A percentile compares a stretch with the other conserved stretches of the same genome.
phyloP scores from a whole-genome alignment of 768 basidiomycete genomes.

The Termitomyces sp. region DNA sequence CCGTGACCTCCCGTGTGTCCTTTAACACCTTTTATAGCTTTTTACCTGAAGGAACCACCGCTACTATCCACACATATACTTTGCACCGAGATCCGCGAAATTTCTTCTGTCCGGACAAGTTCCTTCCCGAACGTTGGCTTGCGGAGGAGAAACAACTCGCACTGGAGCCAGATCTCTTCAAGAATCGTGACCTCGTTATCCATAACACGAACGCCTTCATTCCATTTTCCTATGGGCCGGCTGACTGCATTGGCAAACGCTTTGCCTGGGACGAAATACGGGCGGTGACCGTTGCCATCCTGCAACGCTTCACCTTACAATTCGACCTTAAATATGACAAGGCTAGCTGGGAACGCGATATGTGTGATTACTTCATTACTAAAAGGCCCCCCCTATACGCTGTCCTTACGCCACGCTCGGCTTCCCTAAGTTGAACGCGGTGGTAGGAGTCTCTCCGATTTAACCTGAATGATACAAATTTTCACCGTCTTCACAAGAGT shows the following conservation, averaged over 20 bases:
- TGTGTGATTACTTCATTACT: constrained; percentile 26
- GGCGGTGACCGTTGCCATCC: constrained; percentile 21
- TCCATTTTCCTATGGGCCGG: constrained; percentile 42
- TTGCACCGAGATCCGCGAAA: constrained; percentile 35
- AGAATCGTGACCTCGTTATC: constrained; percentile 10
- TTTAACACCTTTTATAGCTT: constrained; percentile 19
- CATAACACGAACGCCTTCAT: constrained; percentile 27
- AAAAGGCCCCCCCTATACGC: not conserved
- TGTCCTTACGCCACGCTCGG: not conserved
- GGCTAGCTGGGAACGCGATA: constrained; percentile 22
- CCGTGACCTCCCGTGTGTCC: too few species aligned
- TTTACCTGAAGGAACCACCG: constrained; percentile 36
- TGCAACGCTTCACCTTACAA: constrained; percentile 27
- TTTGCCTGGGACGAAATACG: constrained; percentile 33
- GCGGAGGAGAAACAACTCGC: constrained; percentile 13
- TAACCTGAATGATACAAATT: too few species aligned
- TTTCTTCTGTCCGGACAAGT: constrained; percentile 32
- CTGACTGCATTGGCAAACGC: constrained; percentile 46
- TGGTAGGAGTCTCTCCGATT: too few species aligned
- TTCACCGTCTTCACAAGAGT: too few species aligned
- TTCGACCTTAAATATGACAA: constrained; percentile 23
- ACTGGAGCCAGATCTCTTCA: constrained; percentile 15
- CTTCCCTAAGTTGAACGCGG: too few species aligned
- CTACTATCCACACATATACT: constrained; percentile 31
- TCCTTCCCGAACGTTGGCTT: constrained; percentile 39